Conservation (phyloP, 495 filamentous ascomycete species). For the Hypomontagnella submonticulosa region DNA sequence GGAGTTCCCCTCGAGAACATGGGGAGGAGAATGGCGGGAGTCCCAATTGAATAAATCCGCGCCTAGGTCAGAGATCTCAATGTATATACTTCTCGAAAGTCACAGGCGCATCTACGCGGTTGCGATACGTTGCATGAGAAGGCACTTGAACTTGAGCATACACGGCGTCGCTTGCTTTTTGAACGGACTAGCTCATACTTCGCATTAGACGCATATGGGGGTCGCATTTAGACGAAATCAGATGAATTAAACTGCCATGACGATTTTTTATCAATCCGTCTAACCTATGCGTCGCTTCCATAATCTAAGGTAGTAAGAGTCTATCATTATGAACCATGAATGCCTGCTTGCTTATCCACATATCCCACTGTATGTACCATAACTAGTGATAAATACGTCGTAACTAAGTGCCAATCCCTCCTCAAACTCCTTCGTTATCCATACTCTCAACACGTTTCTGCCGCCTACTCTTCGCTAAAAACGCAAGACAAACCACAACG, state of each 20-base stretch:
- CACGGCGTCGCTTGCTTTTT: slow-evolving; percentile 17
- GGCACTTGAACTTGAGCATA: slow-evolving; percentile 14
- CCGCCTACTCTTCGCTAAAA: slow-evolving; percentile 25
- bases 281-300: no score
- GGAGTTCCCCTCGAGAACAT: neutral
- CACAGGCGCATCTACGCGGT: neutral
- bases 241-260: slow-evolving; percentile 11
- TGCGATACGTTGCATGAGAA: slow-evolving; percentile 2
- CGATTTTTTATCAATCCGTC: no score
- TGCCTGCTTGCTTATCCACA: no score
- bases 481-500: slow-evolving; percentile 37
- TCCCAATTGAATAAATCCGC: neutral
- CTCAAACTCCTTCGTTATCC: slow-evolving; percentile 17
- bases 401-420: no score
- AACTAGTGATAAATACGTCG: no score
- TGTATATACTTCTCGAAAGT: slow-evolving; percentile 19
- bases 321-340: no score
- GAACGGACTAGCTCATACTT: slow-evolving; percentile 18
- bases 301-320: no score
- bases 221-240: slow-evolving; percentile 3
- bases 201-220: slow-evolving; percentile 6
- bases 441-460: neutral
- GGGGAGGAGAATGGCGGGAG: neutral
- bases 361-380: no score
- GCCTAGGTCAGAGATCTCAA: neutral